Base-by-base conservation (phyloP, 768 basidiomycete species). In the Xanthoconium stramineum region DNA sequence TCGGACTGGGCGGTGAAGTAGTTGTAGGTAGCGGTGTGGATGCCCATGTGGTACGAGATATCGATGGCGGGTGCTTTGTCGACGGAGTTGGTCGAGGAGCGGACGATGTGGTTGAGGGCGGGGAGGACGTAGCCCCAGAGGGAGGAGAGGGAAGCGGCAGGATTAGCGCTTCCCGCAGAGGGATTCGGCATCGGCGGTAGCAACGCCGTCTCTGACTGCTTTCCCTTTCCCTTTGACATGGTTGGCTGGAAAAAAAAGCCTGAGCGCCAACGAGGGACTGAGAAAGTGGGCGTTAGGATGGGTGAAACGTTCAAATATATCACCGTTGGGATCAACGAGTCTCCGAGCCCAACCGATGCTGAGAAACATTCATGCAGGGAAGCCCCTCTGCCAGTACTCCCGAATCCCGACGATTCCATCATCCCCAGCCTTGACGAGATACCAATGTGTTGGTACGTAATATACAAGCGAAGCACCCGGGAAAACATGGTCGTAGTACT, bases 21-120 rank as follows among this genome's bases (percentile, higher is more conserved):
- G 74, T 89, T 88, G 76, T 91, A 90, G 53, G 84, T 83, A n/a
- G 88, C 86, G 19, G 88, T 88, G 70, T 90, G 87, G 39, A 90
- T 85, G 56, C 87, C 86, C 67, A 86, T 83, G 65, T 89, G 88
- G 61, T 88, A 86, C 29, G 74, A 79, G 53, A 86, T 78, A 60
- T 89, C 88, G 62, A 90, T 83, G 13, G 85, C 75, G 36, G 89
- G 88, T 7, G 86, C 83, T 67, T 86, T 88, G 59, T 75, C 71
- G 49, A 75, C 61, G 59, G 78, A 75, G 65, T 85, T 84, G 32
- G 82, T 80, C 30, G 86, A 80, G n/a, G 81, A 81, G 60, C 85
- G 85, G 55, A 90, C 75, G 66, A 90, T 89, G 68, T 90, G 87
- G 65, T 89, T 84, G 38, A 90, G 74, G 28, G 88, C 88, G 33